Base-by-base conservation (phyloP, 495 filamentous ascomycete species). In the Amorphotheca resinae region DNA sequence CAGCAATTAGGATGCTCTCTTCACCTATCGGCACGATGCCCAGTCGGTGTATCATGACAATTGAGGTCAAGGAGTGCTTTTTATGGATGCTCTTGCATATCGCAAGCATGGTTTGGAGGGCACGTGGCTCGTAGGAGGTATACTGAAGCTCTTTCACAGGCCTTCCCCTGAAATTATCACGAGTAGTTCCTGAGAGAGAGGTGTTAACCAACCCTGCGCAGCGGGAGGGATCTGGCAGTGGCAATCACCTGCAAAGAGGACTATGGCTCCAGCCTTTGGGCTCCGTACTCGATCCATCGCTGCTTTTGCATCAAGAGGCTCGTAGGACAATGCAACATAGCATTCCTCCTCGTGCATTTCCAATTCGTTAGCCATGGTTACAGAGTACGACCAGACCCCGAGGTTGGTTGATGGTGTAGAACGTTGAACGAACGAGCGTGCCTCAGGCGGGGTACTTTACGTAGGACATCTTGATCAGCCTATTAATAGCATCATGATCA, bases 1-100 rank as follows among this genome's bases (percentile, higher is more conserved):
- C 84, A 7, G 86, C 85, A 58, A 98, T 86, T 46, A 89, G 64
- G 51, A 98, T 89, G 52, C 85, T 93, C 57, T 93, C 88, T 61
- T 96, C 88, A 4, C 76, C 78, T 30, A 98, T 76, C 2, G 86
- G 86, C 3, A 94, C 87, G 12, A 70, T 65, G 0, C 91, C 91
- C 6, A 98, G 68, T n/a, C 91, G 72, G 61, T 98, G 91, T 34
- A 81, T 67, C 56, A 96, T 84, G 31, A 77, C 73, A 38, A 96
- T 79, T 0, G 74, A 77, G 17, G 67, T 65, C 4, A 95, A 67
- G 0, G 52, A 58, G 56, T 93, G 74, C 48, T 74, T 76, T 16
- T 53, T 35, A 2, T 68, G 63, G 2, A 88, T 60, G 2, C 63
- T 51, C 31, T 63, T 59, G 42, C 79, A 81, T 53, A 98, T 94